These are phyloP conservation scores for Sordaria brevicollis DNA, from an alignment of 495 filamentous ascomycete species.

Conservation along the genomic window DNA sequence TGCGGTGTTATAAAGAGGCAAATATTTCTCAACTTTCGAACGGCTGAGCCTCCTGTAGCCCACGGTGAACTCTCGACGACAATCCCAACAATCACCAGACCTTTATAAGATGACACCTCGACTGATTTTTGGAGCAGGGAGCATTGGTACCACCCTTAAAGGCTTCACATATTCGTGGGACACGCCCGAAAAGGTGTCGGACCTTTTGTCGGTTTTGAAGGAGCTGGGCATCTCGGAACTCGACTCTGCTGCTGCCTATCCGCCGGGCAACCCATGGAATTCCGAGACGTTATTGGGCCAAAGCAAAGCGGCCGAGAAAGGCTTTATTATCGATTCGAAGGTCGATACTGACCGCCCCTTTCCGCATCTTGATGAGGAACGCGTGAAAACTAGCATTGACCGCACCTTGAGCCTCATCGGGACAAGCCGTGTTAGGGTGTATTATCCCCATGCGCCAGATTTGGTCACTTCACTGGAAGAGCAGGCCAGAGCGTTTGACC, in stretches of 20 bases:
- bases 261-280: constrained; percentile 1
- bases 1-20: not conserved
- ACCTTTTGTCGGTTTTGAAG: not conserved
- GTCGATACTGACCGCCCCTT: not conserved
- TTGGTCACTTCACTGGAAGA: constrained; percentile 29
- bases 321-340: constrained; percentile 20
- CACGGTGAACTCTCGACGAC: not conserved
- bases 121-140: constrained; percentile 2
- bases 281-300: constrained; percentile 16
- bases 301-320: constrained; percentile 8
- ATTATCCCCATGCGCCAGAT: constrained; percentile 34
- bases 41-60: not conserved
- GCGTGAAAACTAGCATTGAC: constrained; percentile 8
- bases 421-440: constrained; percentile 12
- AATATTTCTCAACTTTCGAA: not conserved
- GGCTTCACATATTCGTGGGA: not conserved
- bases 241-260: constrained; percentile 4
- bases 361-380: constrained; percentile 1
- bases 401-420: constrained; percentile 10
- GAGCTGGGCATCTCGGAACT: not conserved
- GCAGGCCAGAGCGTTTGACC: constrained; percentile 29
- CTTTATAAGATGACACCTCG: not conserved
- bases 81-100: not conserved
- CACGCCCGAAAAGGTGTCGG: constrained; percentile 6
- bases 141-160: constrained; percentile 2